Evolutionary conservation across 2,329 filamentous ascomycete genomes (phyloP), one percentile per base, ranked within the genome.

Genomic region (Monilinia polystroma): DNA sequence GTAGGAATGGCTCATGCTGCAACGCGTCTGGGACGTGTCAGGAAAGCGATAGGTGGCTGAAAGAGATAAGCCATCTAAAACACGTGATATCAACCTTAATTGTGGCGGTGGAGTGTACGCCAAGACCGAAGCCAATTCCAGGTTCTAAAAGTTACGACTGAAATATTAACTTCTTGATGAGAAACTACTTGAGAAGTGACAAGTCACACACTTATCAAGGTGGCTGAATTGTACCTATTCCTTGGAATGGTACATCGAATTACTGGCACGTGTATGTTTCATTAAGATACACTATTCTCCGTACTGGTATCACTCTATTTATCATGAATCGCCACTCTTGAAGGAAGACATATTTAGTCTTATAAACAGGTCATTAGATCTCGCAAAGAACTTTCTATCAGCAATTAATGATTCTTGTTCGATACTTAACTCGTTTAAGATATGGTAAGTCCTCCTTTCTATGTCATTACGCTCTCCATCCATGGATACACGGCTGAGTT

Each of bases 401-500:
- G 18, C 4, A 6, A n/a, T 18, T 8, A 47, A 47, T n/a, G 18
- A 18, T n/a, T n/a, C 45, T n/a, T n/a, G 20, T 49, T n/a, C 4
- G 20, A n/a, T 49, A 23, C 4, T 16, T 43, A 16, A 14, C 47
- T 23, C 11, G n/a, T 26, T 26, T 7, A 52, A 16, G 20, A 49
- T 23, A 23, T 4, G 2, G 7, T 23, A 60, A n/a, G 20, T 5
- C 8, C 14, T 35, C 23, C 3, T 8, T 38, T 38, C 32, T 55
- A 66, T 38, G n/a, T 23, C 71, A 75, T 74, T 5, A 87, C 81
- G 66, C 79, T 76, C 73, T 87, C 85, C 81, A 87, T 84, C 85
- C 85, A 88, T 1, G 85, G 83, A 73, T 86, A 87, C 32, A 87
- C 84, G 5, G 79, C 77, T 4, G 73, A 76, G 70, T 87, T 87